Percentiles rank a stretch among this genome's conserved stretches.
Conservation (phyloP, 1,284 basidiomycete species). For the Termitomyces sp. region DNA sequence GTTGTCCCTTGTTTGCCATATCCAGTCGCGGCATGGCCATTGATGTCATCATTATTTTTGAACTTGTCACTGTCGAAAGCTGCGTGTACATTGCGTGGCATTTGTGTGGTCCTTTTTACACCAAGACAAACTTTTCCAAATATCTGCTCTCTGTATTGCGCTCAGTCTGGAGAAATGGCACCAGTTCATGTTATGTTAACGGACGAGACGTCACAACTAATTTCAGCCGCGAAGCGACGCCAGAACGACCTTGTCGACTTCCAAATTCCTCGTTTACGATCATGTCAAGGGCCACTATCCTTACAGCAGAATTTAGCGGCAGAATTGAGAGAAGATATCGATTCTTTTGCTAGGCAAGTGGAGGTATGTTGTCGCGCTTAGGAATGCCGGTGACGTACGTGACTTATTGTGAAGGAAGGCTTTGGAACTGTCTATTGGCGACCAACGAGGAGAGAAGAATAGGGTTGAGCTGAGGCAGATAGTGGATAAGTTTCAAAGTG, state of each 20-base stretch:
- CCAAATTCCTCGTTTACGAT: conserved; percentile 69
- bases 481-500: conserved; percentile 43
- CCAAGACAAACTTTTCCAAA: neutral
- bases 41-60: too few relatives aligned
- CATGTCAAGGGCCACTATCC: conserved; percentile 60
- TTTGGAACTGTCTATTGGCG: conserved; percentile 60
- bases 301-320: conserved; percentile 69
- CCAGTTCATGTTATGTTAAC: conserved; percentile 53
- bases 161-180: conserved; percentile 37
- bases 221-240: conserved; percentile 50
- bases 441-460: conserved; percentile 54
- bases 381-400: neutral
- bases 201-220: conserved; percentile 42
- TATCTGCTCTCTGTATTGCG: neutral
- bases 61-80: neutral
- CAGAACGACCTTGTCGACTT: conserved; percentile 60
- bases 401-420: conserved; percentile 34
- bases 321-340: conserved; percentile 74
- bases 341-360: conserved; percentile 53
- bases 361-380: conserved; percentile 51
- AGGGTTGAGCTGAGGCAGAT: conserved; percentile 45
- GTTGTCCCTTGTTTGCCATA: neutral
- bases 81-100: neutral
- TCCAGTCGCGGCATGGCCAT: neutral
- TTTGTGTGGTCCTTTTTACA: neutral